Conservation (phyloP, 192 early-diverging fungal species). For the Coemansia sp. region DNA sequence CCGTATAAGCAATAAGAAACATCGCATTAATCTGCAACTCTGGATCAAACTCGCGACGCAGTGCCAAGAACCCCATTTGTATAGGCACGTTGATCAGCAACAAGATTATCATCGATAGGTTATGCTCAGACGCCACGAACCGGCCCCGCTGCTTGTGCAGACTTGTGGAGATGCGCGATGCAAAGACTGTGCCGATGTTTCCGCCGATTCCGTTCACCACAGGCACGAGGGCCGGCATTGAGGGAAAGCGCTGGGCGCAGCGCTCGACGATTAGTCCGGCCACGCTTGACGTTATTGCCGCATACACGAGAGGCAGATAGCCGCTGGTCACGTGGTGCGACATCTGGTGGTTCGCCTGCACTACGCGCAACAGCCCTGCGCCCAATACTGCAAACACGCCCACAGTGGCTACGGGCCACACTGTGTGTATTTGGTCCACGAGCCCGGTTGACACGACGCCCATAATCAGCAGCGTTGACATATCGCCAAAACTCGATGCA, state of each 20-base stretch:
- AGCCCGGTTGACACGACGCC: conserved; percentile 17
- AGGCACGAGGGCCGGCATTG: conserved; percentile 50
- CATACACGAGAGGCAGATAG: conserved; percentile 74
- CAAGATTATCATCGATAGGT: conserved; percentile 58
- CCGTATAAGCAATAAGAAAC: conserved; percentile 57
- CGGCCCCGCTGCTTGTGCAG: conserved; percentile 54
- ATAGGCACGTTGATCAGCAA: conserved; percentile 71
- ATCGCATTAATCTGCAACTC: conserved; percentile 40
- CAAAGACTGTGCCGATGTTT: conserved; percentile 79
- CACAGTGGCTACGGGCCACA: conserved; percentile 50
- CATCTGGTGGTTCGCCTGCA: conserved; percentile 63
- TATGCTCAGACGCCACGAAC: conserved; percentile 33
- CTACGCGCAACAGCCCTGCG: conserved; percentile 33
- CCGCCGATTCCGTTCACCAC: conserved; percentile 63
- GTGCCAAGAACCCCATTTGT: conserved; percentile 60
- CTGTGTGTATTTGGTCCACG: conserved; percentile 4
- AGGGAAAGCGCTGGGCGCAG: conserved; percentile 27
- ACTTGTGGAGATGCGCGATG: conserved; percentile 71
- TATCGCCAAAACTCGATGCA: conserved; percentile 54
- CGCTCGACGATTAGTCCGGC: conserved; percentile 45
- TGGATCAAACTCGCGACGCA: conserved; percentile 54
- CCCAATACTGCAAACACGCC: conserved; percentile 51
- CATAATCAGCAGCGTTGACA: conserved; percentile 48
- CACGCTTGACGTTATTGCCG: conserved; percentile 69
- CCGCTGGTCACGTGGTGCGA: conserved; percentile 64